Conservation (phyloP, 495 filamentous ascomycete species). For the Aspergillus cavernicola region DNA sequence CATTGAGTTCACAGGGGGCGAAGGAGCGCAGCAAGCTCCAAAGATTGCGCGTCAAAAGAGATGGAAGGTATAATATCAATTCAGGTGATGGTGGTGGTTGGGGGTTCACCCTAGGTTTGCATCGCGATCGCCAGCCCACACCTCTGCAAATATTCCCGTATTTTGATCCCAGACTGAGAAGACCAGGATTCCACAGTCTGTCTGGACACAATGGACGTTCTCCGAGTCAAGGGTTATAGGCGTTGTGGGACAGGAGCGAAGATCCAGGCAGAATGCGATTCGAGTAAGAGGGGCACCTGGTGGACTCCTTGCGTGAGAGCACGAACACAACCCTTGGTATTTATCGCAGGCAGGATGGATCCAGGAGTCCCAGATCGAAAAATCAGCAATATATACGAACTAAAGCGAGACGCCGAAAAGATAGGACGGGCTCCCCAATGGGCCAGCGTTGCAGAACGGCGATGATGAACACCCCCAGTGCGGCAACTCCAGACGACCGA, state of each 20-base stretch:
- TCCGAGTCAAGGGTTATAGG: slow-evolving; percentile 5
- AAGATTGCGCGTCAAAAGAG: slow-evolving; percentile 16
- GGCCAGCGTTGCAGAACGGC: not conserved
- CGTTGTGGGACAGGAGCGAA: not conserved
- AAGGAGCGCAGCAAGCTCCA: not conserved
- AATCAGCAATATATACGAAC: not conserved
- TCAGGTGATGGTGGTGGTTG: slow-evolving; percentile 19
- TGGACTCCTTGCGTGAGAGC: slow-evolving; percentile 23
- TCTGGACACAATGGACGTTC: not conserved
- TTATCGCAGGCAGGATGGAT: not conserved
- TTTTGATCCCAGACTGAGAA: not conserved
- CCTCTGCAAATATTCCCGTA: slow-evolving; percentile 1
- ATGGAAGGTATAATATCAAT: slow-evolving; percentile 16
- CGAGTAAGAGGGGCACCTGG: slow-evolving; percentile 12
- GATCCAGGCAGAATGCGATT: slow-evolving; percentile 13
- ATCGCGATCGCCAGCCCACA: slow-evolving; percentile 36
- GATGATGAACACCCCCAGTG: not conserved
- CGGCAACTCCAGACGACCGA: not conserved
- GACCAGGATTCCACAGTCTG: not conserved
- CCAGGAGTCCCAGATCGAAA: not conserved
- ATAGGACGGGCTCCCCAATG: slow-evolving; percentile 12
- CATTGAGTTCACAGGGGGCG: slow-evolving; percentile 17
- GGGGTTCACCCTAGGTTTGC: slow-evolving; percentile 38
- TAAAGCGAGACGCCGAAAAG: slow-evolving; percentile 14
- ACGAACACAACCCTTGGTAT: slow-evolving; percentile 11